Base-by-base conservation (phyloP, 495 filamentous ascomycete species). In the Tetracladium marchalianum region DNA sequence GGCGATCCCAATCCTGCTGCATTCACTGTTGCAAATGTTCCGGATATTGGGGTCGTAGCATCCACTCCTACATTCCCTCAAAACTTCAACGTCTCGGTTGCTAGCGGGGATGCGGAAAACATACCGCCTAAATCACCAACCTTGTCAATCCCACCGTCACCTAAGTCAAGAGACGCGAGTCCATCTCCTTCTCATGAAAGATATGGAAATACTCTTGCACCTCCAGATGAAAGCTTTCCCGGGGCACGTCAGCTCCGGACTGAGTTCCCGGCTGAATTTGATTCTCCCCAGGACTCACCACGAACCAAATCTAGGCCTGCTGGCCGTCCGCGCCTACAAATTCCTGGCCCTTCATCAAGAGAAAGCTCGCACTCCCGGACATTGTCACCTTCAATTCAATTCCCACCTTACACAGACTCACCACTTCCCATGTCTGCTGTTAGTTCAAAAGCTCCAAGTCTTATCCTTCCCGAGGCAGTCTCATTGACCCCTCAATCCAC, bases 111-210 rank as follows among this genome's bases (percentile, higher is more conserved):
- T 24, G 12, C 27, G 1, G 8, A 27, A 34, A 24, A 41, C 53
- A 41, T 40, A 32, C 27, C 31, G 24, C 50, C 50, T 4, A 41
- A 40, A 38, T 64, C 62, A 32, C 62, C 62, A 18, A 55, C 49
- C 9, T 43, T 63, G 11, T 62, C 62, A 3, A 12, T 62, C 12
- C 69, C 70, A 8, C 72, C 72, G 10, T 61, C 69, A 11, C 54
- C 64, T 16, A 41, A 39, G 12, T 55, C 56, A 11, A 44, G 53
- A 33, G 49, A 54, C 39, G 5, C 35, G 0, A 60, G 57, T 45
- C 57, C 57, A 22, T 34, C 32, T 11, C 49, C 51, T n/a, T 47
- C 50, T 7, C 39, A 47, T 24, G 47, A 53, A 18, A 37, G 44
- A 17, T 46, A 22, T 34, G 35, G 40, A 24, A 44, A 53, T 35